These are phyloP conservation scores for Lomentospora prolificans DNA, from an alignment of 2,329 filamentous ascomycete species.

Conservation along the genomic window DNA sequence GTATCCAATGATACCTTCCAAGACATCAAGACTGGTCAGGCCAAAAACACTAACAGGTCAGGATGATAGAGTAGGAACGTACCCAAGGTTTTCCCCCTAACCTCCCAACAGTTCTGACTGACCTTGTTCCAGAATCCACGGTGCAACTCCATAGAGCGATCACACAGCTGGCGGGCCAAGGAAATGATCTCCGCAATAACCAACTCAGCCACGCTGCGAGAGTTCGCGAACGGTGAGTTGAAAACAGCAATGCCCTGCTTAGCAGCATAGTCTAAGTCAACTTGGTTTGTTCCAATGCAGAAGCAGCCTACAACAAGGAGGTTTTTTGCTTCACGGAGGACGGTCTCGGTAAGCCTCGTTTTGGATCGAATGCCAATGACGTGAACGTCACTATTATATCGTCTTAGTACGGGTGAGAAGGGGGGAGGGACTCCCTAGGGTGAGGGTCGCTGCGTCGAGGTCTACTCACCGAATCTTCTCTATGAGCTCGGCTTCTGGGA, in stretches of 20 bases:
- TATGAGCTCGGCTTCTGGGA: slow-evolving; percentile 88
- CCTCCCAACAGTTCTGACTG: slow-evolving; percentile 93
- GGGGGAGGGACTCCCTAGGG: slow-evolving; percentile 10
- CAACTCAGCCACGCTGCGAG: slow-evolving; percentile 88
- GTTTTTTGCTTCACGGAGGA: slow-evolving; percentile 84
- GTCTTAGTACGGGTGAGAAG: background rate
- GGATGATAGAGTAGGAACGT: slow-evolving; percentile 16
- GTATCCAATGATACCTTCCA: slow-evolving; percentile 77
- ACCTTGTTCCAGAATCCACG: slow-evolving; percentile 96
- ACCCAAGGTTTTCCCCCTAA: slow-evolving; percentile 92
- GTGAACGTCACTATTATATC: slow-evolving; percentile 78
- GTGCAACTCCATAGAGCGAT: slow-evolving; percentile 92
- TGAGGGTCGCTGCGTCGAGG: background rate
- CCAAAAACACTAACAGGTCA: background rate
- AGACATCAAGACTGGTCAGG: background rate
- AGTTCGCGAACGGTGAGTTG: slow-evolving; percentile 98
- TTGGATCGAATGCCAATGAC: slow-evolving; percentile 98
- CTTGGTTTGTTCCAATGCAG: slow-evolving; percentile 97
- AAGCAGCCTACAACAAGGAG: slow-evolving; percentile 95
- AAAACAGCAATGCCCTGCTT: slow-evolving; percentile 88
- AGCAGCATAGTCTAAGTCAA: slow-evolving; percentile 76
- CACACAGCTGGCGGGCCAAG: slow-evolving; percentile 83
- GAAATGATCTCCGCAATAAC: slow-evolving; percentile 90
- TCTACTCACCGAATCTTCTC: slow-evolving; percentile 77
- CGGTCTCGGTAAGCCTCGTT: slow-evolving; percentile 80